Conservation (phyloP, 768 basidiomycete species). For the Mycena olivaceomarginata region DNA sequence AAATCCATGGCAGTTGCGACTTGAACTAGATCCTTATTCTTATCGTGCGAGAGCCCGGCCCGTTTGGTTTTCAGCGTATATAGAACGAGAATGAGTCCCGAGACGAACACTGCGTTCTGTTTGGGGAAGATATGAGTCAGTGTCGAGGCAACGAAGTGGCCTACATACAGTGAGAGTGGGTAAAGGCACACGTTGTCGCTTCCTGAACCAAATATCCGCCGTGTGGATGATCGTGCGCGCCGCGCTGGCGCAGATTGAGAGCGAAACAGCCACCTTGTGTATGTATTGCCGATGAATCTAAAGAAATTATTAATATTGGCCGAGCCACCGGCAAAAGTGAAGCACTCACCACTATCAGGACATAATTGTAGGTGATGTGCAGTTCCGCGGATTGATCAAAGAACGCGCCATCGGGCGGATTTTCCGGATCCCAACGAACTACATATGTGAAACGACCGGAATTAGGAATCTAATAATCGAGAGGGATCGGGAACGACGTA, state of each 20-base stretch:
- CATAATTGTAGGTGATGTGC: neutral
- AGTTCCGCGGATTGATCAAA: neutral
- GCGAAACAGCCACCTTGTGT: slow-evolving; percentile 11
- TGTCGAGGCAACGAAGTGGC: neutral
- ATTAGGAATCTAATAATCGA: neutral
- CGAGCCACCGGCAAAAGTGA: neutral
- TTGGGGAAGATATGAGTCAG: neutral
- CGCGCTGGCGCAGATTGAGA: slow-evolving; percentile 31
- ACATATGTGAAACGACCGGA: neutral
- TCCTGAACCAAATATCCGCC: slow-evolving; percentile 18
- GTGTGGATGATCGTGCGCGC: slow-evolving; percentile 30
- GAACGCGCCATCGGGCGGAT: neutral
- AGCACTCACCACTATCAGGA: neutral
- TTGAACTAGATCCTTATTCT: slow-evolving; percentile 5
- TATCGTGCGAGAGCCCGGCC: neutral
- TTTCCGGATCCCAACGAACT: slow-evolving; percentile 60
- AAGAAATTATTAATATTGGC: neutral
- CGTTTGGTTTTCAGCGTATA: slow-evolving; percentile 17
- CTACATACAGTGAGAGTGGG: neutral
- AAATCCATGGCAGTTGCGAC: slow-evolving; percentile 22
- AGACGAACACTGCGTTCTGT: slow-evolving; percentile 30
- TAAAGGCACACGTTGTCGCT: slow-evolving; percentile 5
- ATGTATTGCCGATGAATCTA: slow-evolving; percentile 46
- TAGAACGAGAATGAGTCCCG: slow-evolving; percentile 22
- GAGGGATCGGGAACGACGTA: slow-evolving; percentile 40